Conservation (phyloP, 2,329 filamentous ascomycete genomes). For the Fusarium sp. region DNA sequence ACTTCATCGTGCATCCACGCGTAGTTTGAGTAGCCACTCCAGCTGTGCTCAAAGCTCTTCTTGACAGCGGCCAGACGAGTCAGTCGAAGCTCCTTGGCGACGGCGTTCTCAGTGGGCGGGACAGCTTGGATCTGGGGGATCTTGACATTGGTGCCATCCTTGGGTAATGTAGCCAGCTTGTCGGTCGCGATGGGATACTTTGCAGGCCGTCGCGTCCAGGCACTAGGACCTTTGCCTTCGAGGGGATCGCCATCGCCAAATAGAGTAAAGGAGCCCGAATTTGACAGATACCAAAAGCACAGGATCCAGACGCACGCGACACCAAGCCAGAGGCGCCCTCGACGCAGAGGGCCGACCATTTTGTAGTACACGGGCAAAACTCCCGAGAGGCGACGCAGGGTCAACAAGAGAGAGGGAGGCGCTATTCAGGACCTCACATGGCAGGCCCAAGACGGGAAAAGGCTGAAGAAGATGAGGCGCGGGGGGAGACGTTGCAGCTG, state of each 20-base stretch:
- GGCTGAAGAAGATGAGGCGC: constrained; percentile 6
- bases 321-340: constrained; percentile 41
- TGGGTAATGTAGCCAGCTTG: constrained; percentile 47
- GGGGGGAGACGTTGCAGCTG: constrained; percentile 20
- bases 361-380: constrained; percentile 14
- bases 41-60: constrained; percentile 62
- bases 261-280: constrained; percentile 26
- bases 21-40: constrained; percentile 65
- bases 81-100: constrained; percentile 45
- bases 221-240: constrained; percentile 35
- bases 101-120: constrained; percentile 45
- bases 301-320: constrained; percentile 38
- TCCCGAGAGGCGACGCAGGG: constrained; percentile 11
- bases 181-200: constrained; percentile 40
- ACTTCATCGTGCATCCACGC: constrained; percentile 71
- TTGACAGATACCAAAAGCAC: constrained; percentile 41
- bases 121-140: constrained; percentile 45
- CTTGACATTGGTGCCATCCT: constrained; percentile 36
- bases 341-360: constrained; percentile 36
- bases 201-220: constrained; percentile 37
- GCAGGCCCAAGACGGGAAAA: constrained; percentile 25
- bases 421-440: constrained; percentile 30
- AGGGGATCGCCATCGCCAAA: constrained; percentile 38
- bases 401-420: constrained; percentile 15
- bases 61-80: constrained; percentile 55